phyloP scores from a whole-genome alignment of 129 eudicot species.

The Helichrysum umbraculigerum region DNA sequence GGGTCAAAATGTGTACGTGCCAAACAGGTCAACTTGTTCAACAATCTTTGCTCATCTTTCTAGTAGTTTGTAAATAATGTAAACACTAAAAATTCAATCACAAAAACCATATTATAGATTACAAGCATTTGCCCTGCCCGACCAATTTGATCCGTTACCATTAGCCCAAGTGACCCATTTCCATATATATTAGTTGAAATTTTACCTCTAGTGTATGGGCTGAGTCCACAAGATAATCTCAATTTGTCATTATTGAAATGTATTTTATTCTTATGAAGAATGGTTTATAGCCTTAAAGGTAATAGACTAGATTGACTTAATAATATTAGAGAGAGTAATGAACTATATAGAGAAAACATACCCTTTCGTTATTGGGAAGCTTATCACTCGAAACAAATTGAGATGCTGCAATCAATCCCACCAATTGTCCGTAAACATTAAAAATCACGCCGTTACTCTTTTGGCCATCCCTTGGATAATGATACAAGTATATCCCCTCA shows the following conservation, averaged over 20 bases:
- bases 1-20: too few relatives aligned
- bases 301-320: neutral
- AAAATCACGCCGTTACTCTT: constrained; percentile 32
- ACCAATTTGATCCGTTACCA: neutral
- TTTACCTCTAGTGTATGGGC: neutral
- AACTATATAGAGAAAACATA: constrained; percentile 15
- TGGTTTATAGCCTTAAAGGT: neutral
- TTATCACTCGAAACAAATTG: constrained; percentile 22
- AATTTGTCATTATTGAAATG: neutral
- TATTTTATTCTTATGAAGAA: neutral
- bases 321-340: neutral
- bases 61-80: neutral
- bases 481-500: constrained; percentile 31
- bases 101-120: neutral
- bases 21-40: neutral
- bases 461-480: constrained; percentile 18
- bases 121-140: neutral
- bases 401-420: constrained; percentile 27
- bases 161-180: neutral
- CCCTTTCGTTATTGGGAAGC: constrained; percentile 27
- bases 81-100: neutral
- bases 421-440: constrained; percentile 21
- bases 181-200: neutral
- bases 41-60: neutral
- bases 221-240: neutral